Base-by-base conservation (phyloP, 352 stramenopile species). In the Elongisporangium prolatum region DNA sequence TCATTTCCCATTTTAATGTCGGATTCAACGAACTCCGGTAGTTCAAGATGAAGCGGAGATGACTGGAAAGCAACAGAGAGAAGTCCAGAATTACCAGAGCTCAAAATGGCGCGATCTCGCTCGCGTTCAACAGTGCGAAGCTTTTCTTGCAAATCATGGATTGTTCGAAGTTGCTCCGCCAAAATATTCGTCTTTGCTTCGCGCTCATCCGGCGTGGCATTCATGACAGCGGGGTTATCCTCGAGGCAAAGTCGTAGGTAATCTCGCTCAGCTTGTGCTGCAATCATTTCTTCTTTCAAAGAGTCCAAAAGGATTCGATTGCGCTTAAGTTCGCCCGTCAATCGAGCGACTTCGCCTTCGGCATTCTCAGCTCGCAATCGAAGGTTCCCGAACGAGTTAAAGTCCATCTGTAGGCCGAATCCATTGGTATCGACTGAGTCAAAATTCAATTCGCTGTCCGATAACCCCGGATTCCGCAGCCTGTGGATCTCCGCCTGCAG, bases 221-320 rank as follows among this genome's bases (percentile, higher is more conserved):
- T 59, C 55, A 56, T 68, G 20, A 57, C 57, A 6, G 55, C 59
- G 0, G 53, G 60, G 4, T 49, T 65, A 57, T 91, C 83, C 58
- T 93, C 81, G 8, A 91, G 68, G 52, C 79, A 91, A 1, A 95
- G 52, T 0, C 80, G 74, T 20, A 92, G 57, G 37, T 91, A 89
- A 44, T 95, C 86, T 14, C 86, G 82, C 57, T 95, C 84, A 28
- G 83, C 79, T 68, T 95, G 86, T 2, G 86, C 84, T 24, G 78
- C 75, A n/a, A 95, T 89, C 81, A 92, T 89, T 56, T 95, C 83
- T 63, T 92, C 80, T 50, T 80, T 92, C 55, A 93, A 61, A n/a
- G 84, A 71, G 50, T 95, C 86, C 48, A 93, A 72, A 54, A 92
- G 84, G 1, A 65, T 86, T 37, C 88, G 86, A 49, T 76, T 80